Evolutionary conservation across 2,329 filamentous ascomycete genomes (phyloP).

Genomic region (Periconia sp.): DNA sequence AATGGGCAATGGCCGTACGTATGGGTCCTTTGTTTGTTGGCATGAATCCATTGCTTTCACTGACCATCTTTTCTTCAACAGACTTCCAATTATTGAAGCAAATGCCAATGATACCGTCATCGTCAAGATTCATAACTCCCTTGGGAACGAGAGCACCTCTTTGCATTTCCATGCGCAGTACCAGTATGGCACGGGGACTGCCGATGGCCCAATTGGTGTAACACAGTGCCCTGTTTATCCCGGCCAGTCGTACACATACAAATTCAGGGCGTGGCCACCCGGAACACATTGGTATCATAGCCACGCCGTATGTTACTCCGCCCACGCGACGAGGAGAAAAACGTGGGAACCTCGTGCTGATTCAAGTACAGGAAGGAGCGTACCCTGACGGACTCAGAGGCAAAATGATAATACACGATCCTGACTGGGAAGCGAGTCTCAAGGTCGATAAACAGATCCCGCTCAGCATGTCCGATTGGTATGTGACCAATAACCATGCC

Average conservation of each 20-base stretch:
- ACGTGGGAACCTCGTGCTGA: not conserved
- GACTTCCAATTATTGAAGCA: conserved; percentile 67
- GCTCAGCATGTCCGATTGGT: conserved; percentile 69
- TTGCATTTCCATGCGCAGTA: conserved; percentile 78
- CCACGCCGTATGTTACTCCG: conserved; percentile 48
- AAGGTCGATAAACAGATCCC: conserved; percentile 59
- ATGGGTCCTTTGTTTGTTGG: not conserved
- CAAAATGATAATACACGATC: conserved; percentile 65
- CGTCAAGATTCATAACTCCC: conserved; percentile 67
- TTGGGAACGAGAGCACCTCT: conserved; percentile 62
- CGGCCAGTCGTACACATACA: conserved; percentile 65
- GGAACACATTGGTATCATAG: conserved; percentile 68
- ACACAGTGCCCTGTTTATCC: conserved; percentile 60
- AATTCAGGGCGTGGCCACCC: conserved; percentile 59
- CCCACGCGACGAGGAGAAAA: not conserved
- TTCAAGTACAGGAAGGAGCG: conserved; percentile 43
- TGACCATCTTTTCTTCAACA: not conserved
- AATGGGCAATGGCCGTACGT: conserved; percentile 68
- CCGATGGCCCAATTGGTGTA: conserved; percentile 70
- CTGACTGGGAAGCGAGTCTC: conserved; percentile 51
- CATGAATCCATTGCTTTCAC: not conserved
- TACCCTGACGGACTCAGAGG: conserved; percentile 69
- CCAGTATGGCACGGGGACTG: conserved; percentile 71
- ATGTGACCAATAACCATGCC: conserved; percentile 41
- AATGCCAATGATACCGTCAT: conserved; percentile 72